phyloP scores from a whole-genome alignment of 768 basidiomycete species.

The Boletales sp. region DNA sequence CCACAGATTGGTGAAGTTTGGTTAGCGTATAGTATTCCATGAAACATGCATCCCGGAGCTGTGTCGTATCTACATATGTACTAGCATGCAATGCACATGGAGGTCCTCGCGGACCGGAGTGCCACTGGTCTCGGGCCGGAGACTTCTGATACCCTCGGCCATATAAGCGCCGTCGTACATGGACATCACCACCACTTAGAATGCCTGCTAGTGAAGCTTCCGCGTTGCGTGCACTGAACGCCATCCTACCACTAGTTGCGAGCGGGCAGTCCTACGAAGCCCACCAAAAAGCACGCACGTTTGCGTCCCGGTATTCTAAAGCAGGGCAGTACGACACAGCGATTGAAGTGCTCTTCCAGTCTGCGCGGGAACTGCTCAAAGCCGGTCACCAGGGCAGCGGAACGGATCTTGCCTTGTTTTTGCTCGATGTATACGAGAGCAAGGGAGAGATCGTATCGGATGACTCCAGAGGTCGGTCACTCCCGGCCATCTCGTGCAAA shows the following conservation, averaged over 20 bases:
- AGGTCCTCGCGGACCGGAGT: not conserved
- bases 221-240: conserved; percentile 66
- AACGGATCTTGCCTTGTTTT: conserved; percentile 73
- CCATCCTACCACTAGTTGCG: conserved; percentile 70
- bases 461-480: conserved; percentile 70
- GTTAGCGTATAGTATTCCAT: conserved; percentile 81
- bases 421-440: conserved; percentile 81
- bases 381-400: conserved; percentile 86
- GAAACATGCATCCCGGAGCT: conserved; percentile 1
- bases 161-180: not conserved
- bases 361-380: conserved; percentile 84
- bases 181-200: conserved; percentile 6
- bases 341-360: conserved; percentile 90
- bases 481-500: not conserved
- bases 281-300: conserved; percentile 95
- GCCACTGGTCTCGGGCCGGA: conserved; percentile 4
- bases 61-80: not conserved
- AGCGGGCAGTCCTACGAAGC: conserved; percentile 82
- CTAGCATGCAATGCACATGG: no score
- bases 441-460: conserved; percentile 71
- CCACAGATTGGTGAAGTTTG: conserved; percentile 61
- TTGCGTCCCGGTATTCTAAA: conserved; percentile 84
- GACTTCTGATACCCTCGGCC: conserved; percentile 23
- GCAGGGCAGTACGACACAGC: conserved; percentile 80
- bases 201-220: conserved; percentile 32